Evolutionary conservation across 345 rosid genomes (phyloP).

Genomic region (Eucalyptus marginata): DNA sequence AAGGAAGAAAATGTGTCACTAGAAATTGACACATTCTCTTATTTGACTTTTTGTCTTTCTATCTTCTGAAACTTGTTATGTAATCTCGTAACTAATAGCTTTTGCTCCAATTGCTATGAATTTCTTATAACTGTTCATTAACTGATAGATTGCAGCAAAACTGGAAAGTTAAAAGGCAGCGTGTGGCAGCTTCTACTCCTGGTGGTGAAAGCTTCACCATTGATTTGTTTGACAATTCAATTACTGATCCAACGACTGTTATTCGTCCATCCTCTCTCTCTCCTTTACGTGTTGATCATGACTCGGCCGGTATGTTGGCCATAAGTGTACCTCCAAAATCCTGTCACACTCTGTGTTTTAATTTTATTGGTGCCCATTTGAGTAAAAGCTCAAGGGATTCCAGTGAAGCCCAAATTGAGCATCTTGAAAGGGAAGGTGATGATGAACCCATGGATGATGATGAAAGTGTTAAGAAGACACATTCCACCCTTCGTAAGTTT

Average conservation of each 20-base stretch:
- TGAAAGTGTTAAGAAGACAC: constrained; percentile 51
- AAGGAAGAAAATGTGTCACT: neutral
- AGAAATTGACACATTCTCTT: neutral
- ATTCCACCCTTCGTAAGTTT: constrained; percentile 54
- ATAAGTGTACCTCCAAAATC: constrained; percentile 71
- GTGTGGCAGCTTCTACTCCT: constrained; percentile 45
- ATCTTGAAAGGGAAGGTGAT: constrained; percentile 14
- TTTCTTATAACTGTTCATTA: constrained; percentile 5
- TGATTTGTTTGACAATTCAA: constrained; percentile 69
- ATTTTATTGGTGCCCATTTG: constrained; percentile 47
- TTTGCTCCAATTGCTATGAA: neutral
- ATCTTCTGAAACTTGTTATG: neutral
- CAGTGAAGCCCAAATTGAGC: constrained; percentile 16
- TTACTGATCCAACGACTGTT: constrained; percentile 30
- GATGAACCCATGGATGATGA: constrained; percentile 11
- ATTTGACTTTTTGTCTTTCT: neutral
- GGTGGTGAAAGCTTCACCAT: constrained; percentile 79
- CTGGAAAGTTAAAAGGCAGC: constrained; percentile 95
- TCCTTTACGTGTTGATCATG: constrained; percentile 67
- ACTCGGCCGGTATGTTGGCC: constrained; percentile 87
- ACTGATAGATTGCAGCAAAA: constrained; percentile 90
- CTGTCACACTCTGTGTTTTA: constrained; percentile 61
- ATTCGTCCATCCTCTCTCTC: constrained; percentile 56
- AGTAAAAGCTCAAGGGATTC: constrained; percentile 10
- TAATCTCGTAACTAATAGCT: neutral